Evolutionary conservation across 2,329 filamentous ascomycete species (phyloP), one percentile per base, ranked within the genome.

Genomic region (Juglanconis oblonga): DNA sequence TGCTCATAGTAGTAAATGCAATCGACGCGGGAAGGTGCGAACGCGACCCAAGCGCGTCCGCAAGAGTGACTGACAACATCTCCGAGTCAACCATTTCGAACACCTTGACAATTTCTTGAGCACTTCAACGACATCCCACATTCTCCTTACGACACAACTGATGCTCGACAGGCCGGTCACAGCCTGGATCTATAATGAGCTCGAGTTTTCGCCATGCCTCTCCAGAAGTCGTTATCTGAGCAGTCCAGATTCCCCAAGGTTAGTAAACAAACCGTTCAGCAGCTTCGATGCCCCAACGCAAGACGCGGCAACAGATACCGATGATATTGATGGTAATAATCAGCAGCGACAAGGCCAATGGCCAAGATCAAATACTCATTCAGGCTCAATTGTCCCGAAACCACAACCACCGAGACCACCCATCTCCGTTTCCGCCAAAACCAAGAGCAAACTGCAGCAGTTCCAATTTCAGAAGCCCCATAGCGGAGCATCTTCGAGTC

Each of bases 361-460:
- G 83, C 78, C 80, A 67, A 78, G 83, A 67, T 79, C 81, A 35
- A 81, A 78, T 65, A 84, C 80, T 68, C 77, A 83, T 67, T 72
- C 72, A 42, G 72, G 67, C 38, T 55, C 74, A 33, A 72, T 70
- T 47, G 70, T 78, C 44, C 70, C 69, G 10, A 74, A 72, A 42
- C 74, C 76, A 42, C 47, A n/a, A 47, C 31, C 54, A n/a, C 29
- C 54, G 32, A 52, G 51, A 24, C 61, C 61, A 31, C 71, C 80
- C 6, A 74, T 78, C 36, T 79, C 81, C 17, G 76, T 86, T 11
- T 87, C 86, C 44, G 78, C 83, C 36, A 77, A 76, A 8, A 86
- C 86, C 10, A 87, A 84, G 68, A 83, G 76, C 64, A 88, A 87
- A 67, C 76, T 88, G 36, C 82, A 80, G 61, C 73, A 74, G 36